Percentiles rank a stretch among this genome's conserved stretches.
Evolutionary conservation across 1,139 yeast genomes (phyloP).

Genomic region (Candida dubliniensis): DNA sequence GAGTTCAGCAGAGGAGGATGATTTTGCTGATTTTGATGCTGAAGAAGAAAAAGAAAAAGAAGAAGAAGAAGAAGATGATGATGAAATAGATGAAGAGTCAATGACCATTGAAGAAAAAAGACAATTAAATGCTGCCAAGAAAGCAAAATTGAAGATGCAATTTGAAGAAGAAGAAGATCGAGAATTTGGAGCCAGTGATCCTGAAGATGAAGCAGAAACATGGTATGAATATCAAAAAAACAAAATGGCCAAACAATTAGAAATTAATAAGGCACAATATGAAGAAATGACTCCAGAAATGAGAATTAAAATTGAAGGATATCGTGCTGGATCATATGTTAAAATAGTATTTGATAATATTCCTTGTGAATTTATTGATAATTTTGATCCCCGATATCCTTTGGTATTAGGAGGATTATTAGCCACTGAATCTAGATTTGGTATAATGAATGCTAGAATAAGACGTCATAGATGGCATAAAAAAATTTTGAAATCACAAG

Average conservation of each 20-base stretch:
- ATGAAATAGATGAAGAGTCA: slow-evolving; percentile 38
- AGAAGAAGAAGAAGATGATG: slow-evolving; percentile 31
- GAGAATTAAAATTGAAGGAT: slow-evolving; percentile 85
- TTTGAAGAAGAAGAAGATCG: slow-evolving; percentile 90
- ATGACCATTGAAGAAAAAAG: slow-evolving; percentile 68
- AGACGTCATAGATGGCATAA: slow-evolving; percentile 99
- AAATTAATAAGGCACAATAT: slow-evolving; percentile 81
- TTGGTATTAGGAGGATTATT: slow-evolving; percentile 87
- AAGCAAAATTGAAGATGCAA: slow-evolving; percentile 82
- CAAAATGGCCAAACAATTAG: slow-evolving; percentile 93
- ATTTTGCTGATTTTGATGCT: slow-evolving; percentile 57
- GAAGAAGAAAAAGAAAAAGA: slow-evolving; percentile 44
- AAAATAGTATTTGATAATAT: slow-evolving; percentile 78
- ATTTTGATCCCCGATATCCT: slow-evolving; percentile 83
- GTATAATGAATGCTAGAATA: slow-evolving; percentile 87
- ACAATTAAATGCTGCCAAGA: slow-evolving; percentile 79
- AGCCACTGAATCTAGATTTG: slow-evolving; percentile 89
- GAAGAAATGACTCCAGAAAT: slow-evolving; percentile 73
- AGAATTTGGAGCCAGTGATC: slow-evolving; percentile 71
- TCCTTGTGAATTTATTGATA: slow-evolving; percentile 89
- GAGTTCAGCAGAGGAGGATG: slow-evolving; percentile 32
- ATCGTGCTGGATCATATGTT: slow-evolving; percentile 90
- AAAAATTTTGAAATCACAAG: slow-evolving; percentile 90
- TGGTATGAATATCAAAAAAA: slow-evolving; percentile 98
- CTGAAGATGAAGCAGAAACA: slow-evolving; percentile 80